Evolutionary conservation across 108 stramenopile genomes (phyloP).

Genomic region (Stephanodiscus minutulus): DNA sequence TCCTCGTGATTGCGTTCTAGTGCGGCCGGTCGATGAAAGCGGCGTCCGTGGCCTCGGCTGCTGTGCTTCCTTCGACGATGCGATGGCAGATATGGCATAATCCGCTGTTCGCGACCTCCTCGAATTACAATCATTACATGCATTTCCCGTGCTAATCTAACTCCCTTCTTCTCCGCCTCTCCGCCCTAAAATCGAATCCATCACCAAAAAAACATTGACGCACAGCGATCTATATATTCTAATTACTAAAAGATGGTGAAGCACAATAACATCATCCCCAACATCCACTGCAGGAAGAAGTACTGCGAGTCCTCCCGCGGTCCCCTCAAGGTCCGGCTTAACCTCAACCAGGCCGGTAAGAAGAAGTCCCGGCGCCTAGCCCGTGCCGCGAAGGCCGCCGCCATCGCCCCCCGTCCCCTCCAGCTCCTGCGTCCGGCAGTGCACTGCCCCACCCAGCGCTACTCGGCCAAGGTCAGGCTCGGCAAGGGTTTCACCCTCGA

Average conservation of each 20-base stretch:
- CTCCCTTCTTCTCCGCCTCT: neutral
- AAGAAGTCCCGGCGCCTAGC: constrained; percentile 96
- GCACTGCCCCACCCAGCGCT: constrained; percentile 95
- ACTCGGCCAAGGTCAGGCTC: constrained; percentile 93
- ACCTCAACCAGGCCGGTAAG: constrained; percentile 95
- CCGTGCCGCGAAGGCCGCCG: constrained; percentile 95
- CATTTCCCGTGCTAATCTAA: no score
- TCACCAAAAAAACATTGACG: no score
- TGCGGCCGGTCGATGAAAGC: no score
- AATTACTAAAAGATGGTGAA: constrained; percentile 87
- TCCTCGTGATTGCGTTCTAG: no score
- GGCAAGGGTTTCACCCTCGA: constrained; percentile 97
- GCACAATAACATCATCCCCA: constrained; percentile 99
- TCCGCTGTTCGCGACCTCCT: no score
- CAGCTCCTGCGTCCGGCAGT: constrained; percentile 94
- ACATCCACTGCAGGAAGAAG: constrained; percentile 99
- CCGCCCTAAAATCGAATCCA: neutral
- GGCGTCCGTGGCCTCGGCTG: no score
- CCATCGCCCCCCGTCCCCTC: constrained; percentile 94
- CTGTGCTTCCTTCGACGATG: no score
- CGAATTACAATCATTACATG: no score
- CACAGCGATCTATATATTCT: neutral
- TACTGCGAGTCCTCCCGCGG: constrained; percentile 83
- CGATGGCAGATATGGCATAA: no score
- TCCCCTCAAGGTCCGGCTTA: constrained; percentile 90